A percentile compares a stretch with the other conserved stretches of the same genome.
Evolutionary conservation across 108 stramenopile genomes (phyloP).

Genomic region (Skeletonema potamos): DNA sequence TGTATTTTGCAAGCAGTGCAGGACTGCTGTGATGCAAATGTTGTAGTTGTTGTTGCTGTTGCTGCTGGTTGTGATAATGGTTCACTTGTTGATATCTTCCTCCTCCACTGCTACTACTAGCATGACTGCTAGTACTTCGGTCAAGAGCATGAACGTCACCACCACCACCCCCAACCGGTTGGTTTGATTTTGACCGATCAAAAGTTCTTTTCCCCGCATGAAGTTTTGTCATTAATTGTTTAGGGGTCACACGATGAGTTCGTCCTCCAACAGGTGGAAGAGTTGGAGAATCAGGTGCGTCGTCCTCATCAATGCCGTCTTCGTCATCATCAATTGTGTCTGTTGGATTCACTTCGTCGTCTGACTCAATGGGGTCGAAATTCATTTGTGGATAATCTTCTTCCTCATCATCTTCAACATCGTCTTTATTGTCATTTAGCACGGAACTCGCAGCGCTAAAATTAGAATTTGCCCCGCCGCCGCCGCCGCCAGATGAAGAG

Average conservation of each 20-base stretch:
- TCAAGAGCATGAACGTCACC: background rate
- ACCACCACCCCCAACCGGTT: background rate
- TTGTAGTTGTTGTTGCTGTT: slow-evolving; percentile 1
- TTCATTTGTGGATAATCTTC: slow-evolving; percentile 24
- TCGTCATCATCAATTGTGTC: background rate
- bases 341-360: slow-evolving; percentile 10
- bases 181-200: background rate
- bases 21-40: background rate
- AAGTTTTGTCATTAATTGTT: slow-evolving; percentile 16
- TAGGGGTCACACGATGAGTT: slow-evolving; percentile 8
- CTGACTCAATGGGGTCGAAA: slow-evolving; percentile 44
- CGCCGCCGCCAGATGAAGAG: background rate
- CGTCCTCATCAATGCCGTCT: background rate
- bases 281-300: background rate
- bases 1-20: background rate
- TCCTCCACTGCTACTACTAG: too few species aligned
- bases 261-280: background rate
- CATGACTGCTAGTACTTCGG: too few species aligned
- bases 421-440: background rate
- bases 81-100: background rate
- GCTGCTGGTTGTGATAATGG: background rate
- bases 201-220: background rate
- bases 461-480: background rate
- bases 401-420: slow-evolving; percentile 34
- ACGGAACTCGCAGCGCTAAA: background rate